Evolutionary conservation across 163 green algal genomes (phyloP), one percentile per base, ranked within the genome.

Genomic region (Volvox carteri): DNA sequence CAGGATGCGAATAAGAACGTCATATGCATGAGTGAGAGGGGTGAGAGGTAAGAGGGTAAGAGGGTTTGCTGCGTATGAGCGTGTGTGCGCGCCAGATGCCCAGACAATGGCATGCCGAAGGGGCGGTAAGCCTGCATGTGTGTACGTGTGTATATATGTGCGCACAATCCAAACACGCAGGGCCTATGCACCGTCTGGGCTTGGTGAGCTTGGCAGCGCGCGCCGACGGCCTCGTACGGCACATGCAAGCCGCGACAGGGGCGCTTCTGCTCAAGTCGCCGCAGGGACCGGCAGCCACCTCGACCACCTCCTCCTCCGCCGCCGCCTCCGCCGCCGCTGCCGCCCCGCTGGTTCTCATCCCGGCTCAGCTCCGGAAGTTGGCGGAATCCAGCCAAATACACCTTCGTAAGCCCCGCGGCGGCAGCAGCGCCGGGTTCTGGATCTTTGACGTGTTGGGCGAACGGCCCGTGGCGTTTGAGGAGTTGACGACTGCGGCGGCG

Each of bases 381-480:
- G 54, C 37, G 54, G 37, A 41, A 30, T 16, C 35, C 2, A 39
- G 54, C 23, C 44, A 54, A 8, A 11, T 84, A 30, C 50, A 72
- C 75, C 75, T 84, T 23, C 74, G 44, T 7, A 70, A 70, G 50
- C 28, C 46, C 2, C 28, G 75, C 1, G 72, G 41, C 9, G 39
- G 46, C 18, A 28, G 50, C 8, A 50, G n/a, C 14, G 75, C 30
- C 30, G 12, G 50, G 48, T 84, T 84, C 75, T 52, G 50, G 50
- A 12, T 84, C 41, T 84, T 81, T 62, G 74, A 81, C 4, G 74
- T 67, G 44, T 14, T 81, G 28, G 18, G 46, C 25, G 46, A 65
- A 28, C 74, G 23, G 74, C 25, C 46, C 4, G 46, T 11, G 50
- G 42, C n/a, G 39, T 37, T n/a, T n/a, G n/a, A n/a, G 39, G 9